Conservation (phyloP, 495 filamentous ascomycete genomes). For the Talaromyces liani region DNA sequence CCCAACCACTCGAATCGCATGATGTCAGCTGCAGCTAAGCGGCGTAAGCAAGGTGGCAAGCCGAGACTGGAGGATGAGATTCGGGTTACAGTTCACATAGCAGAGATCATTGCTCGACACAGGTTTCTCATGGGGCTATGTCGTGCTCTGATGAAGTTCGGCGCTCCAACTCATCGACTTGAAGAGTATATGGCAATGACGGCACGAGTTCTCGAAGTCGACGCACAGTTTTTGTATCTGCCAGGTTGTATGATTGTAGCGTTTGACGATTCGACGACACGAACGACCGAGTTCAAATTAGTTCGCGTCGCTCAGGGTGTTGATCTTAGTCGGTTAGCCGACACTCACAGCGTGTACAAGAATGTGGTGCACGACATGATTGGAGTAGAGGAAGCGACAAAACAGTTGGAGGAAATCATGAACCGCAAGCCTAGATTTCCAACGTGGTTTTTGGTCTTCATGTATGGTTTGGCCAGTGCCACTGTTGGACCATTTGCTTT, state of each 20-base stretch:
- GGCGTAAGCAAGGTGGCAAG: conserved; percentile 22
- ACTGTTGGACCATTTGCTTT: conserved; percentile 79
- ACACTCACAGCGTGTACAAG: conserved; percentile 84
- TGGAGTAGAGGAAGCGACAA: conserved; percentile 68
- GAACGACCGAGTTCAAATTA: conserved; percentile 85
- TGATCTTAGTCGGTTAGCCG: conserved; percentile 72
- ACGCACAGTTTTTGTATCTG: conserved; percentile 83
- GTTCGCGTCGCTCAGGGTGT: conserved; percentile 66
- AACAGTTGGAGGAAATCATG: conserved; percentile 52
- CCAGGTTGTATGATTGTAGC: conserved; percentile 91
- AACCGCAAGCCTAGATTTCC: conserved; percentile 47
- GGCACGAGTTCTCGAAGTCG: conserved; percentile 74
- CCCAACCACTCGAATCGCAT: conserved; percentile 17
- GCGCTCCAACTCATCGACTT: conserved; percentile 65
- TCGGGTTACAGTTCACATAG: conserved; percentile 76
- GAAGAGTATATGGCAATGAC: conserved; percentile 87
- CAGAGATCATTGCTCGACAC: conserved; percentile 68
- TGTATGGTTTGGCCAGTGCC: conserved; percentile 78
- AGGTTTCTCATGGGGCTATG: conserved; percentile 83
- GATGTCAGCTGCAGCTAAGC: conserved; percentile 18
- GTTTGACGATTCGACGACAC: conserved; percentile 78
- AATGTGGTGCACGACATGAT: conserved; percentile 82
- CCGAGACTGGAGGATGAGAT: conserved; percentile 45
- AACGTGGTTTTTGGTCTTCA: conserved; percentile 58
- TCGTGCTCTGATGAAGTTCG: conserved; percentile 73